phyloP scores from a whole-genome alignment of 345 rosid species.

The Eucalyptus decipiens region DNA sequence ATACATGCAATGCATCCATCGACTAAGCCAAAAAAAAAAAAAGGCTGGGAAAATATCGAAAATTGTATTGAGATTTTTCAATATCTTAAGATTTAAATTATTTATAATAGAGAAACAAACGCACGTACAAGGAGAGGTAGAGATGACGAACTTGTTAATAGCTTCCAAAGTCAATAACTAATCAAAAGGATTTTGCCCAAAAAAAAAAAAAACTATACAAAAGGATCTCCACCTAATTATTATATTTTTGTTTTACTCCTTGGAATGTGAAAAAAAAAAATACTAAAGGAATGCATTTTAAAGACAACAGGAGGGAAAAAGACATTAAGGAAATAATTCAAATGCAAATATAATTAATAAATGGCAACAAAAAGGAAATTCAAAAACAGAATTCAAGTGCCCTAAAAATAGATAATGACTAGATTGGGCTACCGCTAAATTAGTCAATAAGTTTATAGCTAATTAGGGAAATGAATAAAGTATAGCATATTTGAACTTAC shows the following conservation, averaged over 20 bases:
- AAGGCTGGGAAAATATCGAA: neutral
- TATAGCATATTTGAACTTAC: neutral
- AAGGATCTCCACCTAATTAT: neutral
- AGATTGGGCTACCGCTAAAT: too few relatives aligned
- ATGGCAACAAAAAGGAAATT: too few relatives aligned
- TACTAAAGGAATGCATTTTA: too few relatives aligned
- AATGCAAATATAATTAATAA: too few relatives aligned
- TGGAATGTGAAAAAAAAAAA: too few relatives aligned
- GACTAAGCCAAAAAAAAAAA: neutral
- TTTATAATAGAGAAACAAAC: too few relatives aligned
- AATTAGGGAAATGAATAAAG: neutral
- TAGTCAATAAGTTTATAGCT: neutral
- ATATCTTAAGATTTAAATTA: neutral
- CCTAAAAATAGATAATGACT: too few relatives aligned
- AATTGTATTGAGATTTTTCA: neutral
- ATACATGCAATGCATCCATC: neutral
- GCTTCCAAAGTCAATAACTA: neutral
- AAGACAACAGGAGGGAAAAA: too few relatives aligned
- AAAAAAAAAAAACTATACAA: too few relatives aligned
- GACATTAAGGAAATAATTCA: too few relatives aligned
- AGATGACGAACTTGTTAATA: neutral
- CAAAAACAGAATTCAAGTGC: too few relatives aligned
- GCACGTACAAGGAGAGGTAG: neutral
- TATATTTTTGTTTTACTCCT: neutral
- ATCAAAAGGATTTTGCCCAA: neutral